Percentiles rank a stretch among this genome's conserved stretches.
Evolutionary conservation across 768 basidiomycete genomes (phyloP).

Genomic region (Lactifluus piperatus): DNA sequence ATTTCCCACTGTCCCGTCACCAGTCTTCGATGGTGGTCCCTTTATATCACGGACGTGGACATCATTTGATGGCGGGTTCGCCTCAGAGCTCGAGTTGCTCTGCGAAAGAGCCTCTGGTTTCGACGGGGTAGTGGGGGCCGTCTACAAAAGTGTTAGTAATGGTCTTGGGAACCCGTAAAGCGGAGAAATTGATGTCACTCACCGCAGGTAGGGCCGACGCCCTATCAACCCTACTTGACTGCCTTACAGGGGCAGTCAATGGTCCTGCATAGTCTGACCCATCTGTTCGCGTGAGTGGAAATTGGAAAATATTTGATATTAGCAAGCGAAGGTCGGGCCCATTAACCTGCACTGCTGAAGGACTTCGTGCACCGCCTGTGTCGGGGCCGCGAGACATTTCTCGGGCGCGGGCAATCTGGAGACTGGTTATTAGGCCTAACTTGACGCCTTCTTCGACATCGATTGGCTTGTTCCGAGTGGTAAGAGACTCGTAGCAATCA

Average conservation of each 20-base stretch:
- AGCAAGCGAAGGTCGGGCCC: neutral
- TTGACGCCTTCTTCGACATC: constrained; percentile 33
- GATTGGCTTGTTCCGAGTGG: constrained; percentile 31
- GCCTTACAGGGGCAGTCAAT: neutral
- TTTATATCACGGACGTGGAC: neutral
- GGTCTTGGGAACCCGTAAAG: neutral
- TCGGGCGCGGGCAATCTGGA: constrained; percentile 32
- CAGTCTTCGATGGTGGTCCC: neutral
- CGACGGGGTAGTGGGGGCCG: constrained; percentile 2
- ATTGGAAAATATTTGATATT: constrained; percentile 1
- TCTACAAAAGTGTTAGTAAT: neutral
- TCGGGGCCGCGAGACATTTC: constrained; percentile 24
- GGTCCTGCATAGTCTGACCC: neutral
- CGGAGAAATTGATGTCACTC: neutral
- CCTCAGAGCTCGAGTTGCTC: neutral
- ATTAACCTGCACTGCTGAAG: constrained; percentile 3
- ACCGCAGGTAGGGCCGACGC: constrained; percentile 9
- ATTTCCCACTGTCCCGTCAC: neutral
- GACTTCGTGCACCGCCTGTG: neutral
- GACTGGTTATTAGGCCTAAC: constrained; percentile 33
- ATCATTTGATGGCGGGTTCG: neutral
- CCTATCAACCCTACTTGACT: neutral
- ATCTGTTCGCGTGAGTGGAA: neutral
- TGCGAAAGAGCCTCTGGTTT: constrained; percentile 4
- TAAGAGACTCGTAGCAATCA: constrained; percentile 30